Percentiles rank a stretch among this genome's conserved stretches.
These are phyloP conservation scores for Sporisorium scitamineum DNA, from an alignment of 1,284 basidiomycete species.

Conservation along the genomic window DNA sequence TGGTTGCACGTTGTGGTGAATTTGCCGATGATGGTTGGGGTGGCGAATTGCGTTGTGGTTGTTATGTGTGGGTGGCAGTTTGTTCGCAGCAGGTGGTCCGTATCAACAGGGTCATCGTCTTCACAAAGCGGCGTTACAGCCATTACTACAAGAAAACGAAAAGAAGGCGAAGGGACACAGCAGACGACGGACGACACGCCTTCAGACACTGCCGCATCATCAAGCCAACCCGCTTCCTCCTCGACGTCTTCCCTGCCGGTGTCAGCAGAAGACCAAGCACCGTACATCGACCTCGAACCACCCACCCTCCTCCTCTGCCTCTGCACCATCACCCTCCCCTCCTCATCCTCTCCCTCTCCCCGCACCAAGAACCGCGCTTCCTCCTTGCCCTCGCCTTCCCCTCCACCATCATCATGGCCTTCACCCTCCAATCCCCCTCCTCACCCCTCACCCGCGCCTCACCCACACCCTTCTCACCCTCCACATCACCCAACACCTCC, in stretches of 20 bases:
- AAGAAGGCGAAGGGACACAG: not conserved
- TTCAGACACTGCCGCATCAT: not conserved
- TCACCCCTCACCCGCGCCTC: slow-evolving; percentile 24
- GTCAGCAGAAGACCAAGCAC: not conserved
- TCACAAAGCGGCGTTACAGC: too few relatives aligned
- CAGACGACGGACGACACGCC: not conserved
- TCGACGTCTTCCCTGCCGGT: not conserved
- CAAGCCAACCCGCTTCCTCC: not conserved
- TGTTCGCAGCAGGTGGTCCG: not conserved
- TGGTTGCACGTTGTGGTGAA: slow-evolving; percentile 67
- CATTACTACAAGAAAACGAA: slow-evolving; percentile 5
- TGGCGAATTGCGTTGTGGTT: slow-evolving; percentile 16
- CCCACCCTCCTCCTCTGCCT: slow-evolving; percentile 15
- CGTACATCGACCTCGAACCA: slow-evolving; percentile 18
- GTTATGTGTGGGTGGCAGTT: slow-evolving; percentile 8
- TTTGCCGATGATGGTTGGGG: slow-evolving; percentile 66
- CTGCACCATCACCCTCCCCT: slow-evolving; percentile 31
- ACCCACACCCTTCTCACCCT: slow-evolving; percentile 8
- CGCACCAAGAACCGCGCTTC: slow-evolving; percentile 70
- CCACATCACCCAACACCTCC: slow-evolving; percentile 37
- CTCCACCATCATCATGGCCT: slow-evolving; percentile 36
- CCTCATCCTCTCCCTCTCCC: slow-evolving; percentile 62
- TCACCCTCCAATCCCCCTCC: slow-evolving; percentile 19
- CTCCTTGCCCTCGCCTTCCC: slow-evolving; percentile 67
- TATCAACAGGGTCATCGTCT: too few relatives aligned